phyloP scores from a whole-genome alignment of 2,329 filamentous ascomycete species.

The Colletotrichum orbiculare region DNA sequence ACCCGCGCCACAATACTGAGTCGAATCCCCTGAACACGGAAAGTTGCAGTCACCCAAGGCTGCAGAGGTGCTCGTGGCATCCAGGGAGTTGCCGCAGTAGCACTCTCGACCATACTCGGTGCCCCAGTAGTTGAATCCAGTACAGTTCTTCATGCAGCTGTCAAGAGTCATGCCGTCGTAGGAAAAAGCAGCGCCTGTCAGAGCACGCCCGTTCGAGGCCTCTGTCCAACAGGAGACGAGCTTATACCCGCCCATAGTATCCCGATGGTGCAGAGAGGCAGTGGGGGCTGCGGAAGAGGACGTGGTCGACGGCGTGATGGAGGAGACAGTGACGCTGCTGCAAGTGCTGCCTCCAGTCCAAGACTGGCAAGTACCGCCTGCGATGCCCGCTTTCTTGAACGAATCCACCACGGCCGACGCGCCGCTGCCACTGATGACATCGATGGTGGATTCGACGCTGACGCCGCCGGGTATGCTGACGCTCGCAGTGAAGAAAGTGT shows the following conservation, averaged over 20 bases:
- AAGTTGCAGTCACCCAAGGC: constrained; percentile 50
- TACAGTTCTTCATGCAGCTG: constrained; percentile 58
- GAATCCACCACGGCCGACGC: constrained; percentile 51
- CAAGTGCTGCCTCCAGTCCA: constrained; percentile 50
- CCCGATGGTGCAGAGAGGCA: constrained; percentile 50
- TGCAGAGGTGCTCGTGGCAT: constrained; percentile 42
- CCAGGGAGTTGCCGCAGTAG: constrained; percentile 58
- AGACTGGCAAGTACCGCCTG: constrained; percentile 56
- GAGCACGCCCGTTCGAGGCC: constrained; percentile 57
- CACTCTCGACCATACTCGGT: constrained; percentile 65
- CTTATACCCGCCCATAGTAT: constrained; percentile 61
- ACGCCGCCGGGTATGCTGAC: constrained; percentile 57
- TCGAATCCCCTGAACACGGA: constrained; percentile 53
- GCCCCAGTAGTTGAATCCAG: constrained; percentile 59
- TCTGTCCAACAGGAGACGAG: constrained; percentile 71
- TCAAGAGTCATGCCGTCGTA: constrained; percentile 63
- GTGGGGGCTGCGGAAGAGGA: constrained; percentile 42
- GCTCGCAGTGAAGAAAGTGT: constrained; percentile 59
- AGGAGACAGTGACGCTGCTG: constrained; percentile 33
- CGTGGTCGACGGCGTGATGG: constrained; percentile 39
- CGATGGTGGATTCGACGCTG: constrained; percentile 57
- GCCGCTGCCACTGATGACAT: constrained; percentile 54
- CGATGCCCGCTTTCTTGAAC: constrained; percentile 59
- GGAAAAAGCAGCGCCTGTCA: constrained; percentile 52
- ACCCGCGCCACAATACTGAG: constrained; percentile 55